Evolutionary conservation across 2,329 filamentous ascomycete genomes (phyloP), one percentile per base, ranked within the genome.

Genomic region (Hymenoscyphus fructigenus): DNA sequence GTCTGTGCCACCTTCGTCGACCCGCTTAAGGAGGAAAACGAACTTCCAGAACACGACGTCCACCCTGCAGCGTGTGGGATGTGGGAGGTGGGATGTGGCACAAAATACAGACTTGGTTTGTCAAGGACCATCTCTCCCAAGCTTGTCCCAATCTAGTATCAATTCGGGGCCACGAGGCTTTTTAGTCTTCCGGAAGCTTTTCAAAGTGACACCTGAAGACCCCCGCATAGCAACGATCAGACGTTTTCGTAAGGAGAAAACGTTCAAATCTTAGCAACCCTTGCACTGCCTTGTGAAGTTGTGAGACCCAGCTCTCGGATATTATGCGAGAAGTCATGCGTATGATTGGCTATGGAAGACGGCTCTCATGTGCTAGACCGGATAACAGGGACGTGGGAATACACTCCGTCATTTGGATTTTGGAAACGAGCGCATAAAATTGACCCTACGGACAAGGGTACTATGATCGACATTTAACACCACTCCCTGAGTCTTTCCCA

Each of bases 301-400:
- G 63, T 63, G 60, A 63, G 67, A 66, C 65, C 65, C 67, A 68
- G 61, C 60, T 56, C 60, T 67, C 67, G 65, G 69, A 69, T 59
- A 68, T 68, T 69, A 69, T 69, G 63, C 60, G 47, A 44, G 50
- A 23, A 5, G 26, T 28, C 17, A 15, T 23, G 10, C 29, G 38
- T 65, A 3, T 60, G n/a, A 66, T 67, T 67, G 66, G 63, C 50
- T 26, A 20, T 36, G 32, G 59, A 41, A 57, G 23, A 53, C 53
- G 23, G 29, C 57, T 64, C 62, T 62, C 38, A 61, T 64, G 44
- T 65, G 63, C 64, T 60, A 50, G 60, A 41, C 38, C 59, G 32
- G 57, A 44, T 56, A 38, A 47, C 53, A 66, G 63, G 65, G 63
- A 28, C 57, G 56, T 29, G 26, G 29, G 36, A 58, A 47, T 55